A percentile compares a stretch with the other conserved stretches of the same genome.
phyloP scores from a whole-genome alignment of 805 yeast species.

The Torulaspora delbrueckii region DNA sequence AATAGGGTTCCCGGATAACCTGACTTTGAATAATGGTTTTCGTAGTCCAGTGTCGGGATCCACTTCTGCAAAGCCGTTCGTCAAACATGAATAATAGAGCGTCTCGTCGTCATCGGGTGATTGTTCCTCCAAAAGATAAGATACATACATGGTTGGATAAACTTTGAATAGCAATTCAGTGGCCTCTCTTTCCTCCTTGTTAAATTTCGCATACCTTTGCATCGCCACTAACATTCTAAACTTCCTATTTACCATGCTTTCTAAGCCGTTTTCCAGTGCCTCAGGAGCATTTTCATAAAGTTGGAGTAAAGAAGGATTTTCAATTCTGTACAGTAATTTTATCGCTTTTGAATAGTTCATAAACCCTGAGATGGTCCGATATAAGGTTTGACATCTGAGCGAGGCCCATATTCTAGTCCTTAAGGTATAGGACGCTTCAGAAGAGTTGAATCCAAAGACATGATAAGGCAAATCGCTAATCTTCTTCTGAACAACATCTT shows the following conservation, averaged over 20 bases:
- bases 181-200: constrained; percentile 59
- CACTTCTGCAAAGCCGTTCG: constrained; percentile 53
- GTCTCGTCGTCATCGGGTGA: constrained; percentile 26
- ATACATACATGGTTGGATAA: constrained; percentile 61
- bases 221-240: constrained; percentile 77
- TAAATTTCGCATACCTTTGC: constrained; percentile 74
- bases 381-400: constrained; percentile 73
- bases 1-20: constrained; percentile 88
- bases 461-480: constrained; percentile 64
- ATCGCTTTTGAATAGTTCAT: constrained; percentile 73
- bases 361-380: constrained; percentile 79
- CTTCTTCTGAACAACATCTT: constrained; percentile 36
- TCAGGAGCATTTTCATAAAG: constrained; percentile 45
- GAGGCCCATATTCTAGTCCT: constrained; percentile 89
- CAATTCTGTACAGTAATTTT: constrained; percentile 61
- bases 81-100: constrained; percentile 59
- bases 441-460: constrained; percentile 65
- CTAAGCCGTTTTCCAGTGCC: constrained; percentile 58
- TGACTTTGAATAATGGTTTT: constrained; percentile 59
- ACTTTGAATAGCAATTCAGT: constrained; percentile 62
- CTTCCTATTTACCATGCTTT: constrained; percentile 71
- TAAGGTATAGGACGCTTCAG: constrained; percentile 56
- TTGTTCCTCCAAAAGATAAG: constrained; percentile 48
- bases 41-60: constrained; percentile 54
- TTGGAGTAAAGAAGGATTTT: constrained; percentile 51